phyloP scores from a whole-genome alignment of 768 basidiomycete genomes.

The Lyophyllum atratum region DNA sequence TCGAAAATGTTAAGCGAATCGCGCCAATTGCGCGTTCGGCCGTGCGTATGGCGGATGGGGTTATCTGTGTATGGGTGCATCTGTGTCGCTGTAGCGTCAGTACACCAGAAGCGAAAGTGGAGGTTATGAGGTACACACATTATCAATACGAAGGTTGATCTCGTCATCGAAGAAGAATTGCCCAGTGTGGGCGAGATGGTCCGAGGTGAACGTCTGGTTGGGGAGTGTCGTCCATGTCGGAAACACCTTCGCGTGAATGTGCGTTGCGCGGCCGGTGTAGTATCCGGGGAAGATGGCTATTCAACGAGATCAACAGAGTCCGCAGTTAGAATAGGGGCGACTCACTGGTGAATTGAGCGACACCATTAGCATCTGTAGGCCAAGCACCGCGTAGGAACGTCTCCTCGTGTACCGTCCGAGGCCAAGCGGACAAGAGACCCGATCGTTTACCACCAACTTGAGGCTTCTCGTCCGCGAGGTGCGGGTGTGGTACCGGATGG shows the following conservation, averaged over 20 bases:
- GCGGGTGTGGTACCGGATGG: slow-evolving; percentile 47
- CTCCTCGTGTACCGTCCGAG: slow-evolving; percentile 42
- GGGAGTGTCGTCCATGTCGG: slow-evolving; percentile 45
- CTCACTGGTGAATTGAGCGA: slow-evolving; percentile 55
- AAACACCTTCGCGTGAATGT: slow-evolving; percentile 57
- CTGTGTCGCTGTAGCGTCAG: slow-evolving; percentile 16
- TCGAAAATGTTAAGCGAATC: slow-evolving; percentile 58
- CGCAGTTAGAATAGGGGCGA: background rate
- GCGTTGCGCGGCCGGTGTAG: slow-evolving; percentile 57
- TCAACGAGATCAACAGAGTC: background rate
- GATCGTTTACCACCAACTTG: slow-evolving; percentile 46
- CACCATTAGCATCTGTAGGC: slow-evolving; percentile 54
- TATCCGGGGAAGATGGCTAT: slow-evolving; percentile 59
- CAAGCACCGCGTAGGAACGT: slow-evolving; percentile 56
- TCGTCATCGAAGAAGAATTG: slow-evolving; percentile 63
- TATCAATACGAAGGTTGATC: slow-evolving; percentile 48
- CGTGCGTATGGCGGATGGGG: slow-evolving; percentile 45
- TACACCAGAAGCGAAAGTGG: background rate
- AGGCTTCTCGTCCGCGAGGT: slow-evolving; percentile 44
- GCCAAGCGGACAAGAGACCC: slow-evolving; percentile 45
- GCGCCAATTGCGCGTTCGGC: slow-evolving; percentile 53
- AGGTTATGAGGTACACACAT: slow-evolving; percentile 27
- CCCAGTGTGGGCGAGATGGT: slow-evolving; percentile 46
- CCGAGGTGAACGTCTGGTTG: slow-evolving; percentile 48
- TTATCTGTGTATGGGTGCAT: slow-evolving; percentile 56